phyloP scores from a whole-genome alignment of 140 eudicot species.

The Ambrosia hybrid region DNA sequence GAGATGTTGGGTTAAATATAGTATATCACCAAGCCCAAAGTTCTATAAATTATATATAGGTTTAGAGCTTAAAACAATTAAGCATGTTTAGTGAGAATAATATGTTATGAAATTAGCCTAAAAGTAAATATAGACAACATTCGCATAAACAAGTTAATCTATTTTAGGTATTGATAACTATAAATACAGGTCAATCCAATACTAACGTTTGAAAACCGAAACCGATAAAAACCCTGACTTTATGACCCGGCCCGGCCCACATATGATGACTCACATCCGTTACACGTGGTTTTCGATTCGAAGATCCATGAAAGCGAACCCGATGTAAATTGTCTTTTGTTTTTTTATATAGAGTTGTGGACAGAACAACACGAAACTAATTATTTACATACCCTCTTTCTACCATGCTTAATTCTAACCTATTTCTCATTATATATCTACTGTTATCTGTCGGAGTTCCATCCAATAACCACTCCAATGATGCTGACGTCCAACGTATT shows the following conservation, averaged over 20 bases:
- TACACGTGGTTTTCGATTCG: not conserved
- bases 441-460: constrained; percentile 18
- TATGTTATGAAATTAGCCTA: too few relatives aligned
- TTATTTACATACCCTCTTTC: not conserved
- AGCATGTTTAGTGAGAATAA: too few relatives aligned
- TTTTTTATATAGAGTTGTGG: not conserved
- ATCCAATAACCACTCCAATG: not conserved
- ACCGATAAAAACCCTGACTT: not conserved
- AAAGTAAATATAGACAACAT: too few relatives aligned
- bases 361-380: not conserved
- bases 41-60: too few relatives aligned
- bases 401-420: constrained; percentile 35
- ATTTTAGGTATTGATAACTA: too few relatives aligned
- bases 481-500: constrained; percentile 13
- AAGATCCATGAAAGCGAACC: not conserved
- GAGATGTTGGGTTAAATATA: too few relatives aligned
- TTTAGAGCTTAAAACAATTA: too few relatives aligned
- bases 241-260: not conserved
- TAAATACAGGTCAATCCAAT: too few relatives aligned
- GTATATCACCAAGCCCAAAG: too few relatives aligned
- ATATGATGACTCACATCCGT: not conserved
- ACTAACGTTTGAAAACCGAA: too few relatives aligned
- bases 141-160: too few relatives aligned
- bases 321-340: not conserved
- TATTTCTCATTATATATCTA: constrained; percentile 27